These are phyloP conservation scores for Helotiales sp. DNA, from an alignment of 2,329 filamentous ascomycete genomes.

Conservation along the genomic window DNA sequence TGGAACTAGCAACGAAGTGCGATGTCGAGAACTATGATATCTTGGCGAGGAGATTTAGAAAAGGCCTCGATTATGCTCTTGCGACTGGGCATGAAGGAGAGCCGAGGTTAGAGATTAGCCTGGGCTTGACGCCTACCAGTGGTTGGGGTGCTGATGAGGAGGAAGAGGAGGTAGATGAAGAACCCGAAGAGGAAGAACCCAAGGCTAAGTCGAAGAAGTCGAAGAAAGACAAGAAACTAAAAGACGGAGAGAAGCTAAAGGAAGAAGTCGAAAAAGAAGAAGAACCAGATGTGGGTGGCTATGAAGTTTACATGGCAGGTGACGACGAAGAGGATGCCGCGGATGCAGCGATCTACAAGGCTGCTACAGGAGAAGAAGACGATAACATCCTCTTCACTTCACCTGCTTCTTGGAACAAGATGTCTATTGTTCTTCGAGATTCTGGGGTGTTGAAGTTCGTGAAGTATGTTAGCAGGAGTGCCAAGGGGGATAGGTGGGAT, in stretches of 20 bases:
- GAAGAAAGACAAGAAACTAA: conserved; percentile 33
- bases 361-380: conserved; percentile 66
- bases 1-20: conserved; percentile 78
- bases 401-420: conserved; percentile 79
- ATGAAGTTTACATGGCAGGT: conserved; percentile 92
- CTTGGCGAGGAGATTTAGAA: conserved; percentile 83
- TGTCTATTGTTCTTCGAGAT: conserved; percentile 88
- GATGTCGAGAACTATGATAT: conserved; percentile 72
- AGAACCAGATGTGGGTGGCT: conserved; percentile 66
- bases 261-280: conserved; percentile 35
- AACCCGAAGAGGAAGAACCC: conserved; percentile 37
- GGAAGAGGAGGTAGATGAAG: conserved; percentile 47
- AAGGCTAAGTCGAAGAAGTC: conserved; percentile 37
- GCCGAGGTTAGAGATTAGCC: conserved; percentile 80
- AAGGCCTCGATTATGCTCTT: conserved; percentile 86
- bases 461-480: conserved; percentile 86
- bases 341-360: conserved; percentile 85
- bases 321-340: conserved; percentile 67
- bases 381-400: conserved; percentile 71
- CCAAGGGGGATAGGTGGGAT: conserved; percentile 91
- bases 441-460: conserved; percentile 87
- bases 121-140: conserved; percentile 79
- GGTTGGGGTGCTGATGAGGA: conserved; percentile 80
- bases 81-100: conserved; percentile 80
- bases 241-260: conserved; percentile 11